Evolutionary conservation across 2,329 filamentous ascomycete genomes (phyloP), one percentile per base, ranked within the genome.

Genomic region (Penicillium sp.): DNA sequence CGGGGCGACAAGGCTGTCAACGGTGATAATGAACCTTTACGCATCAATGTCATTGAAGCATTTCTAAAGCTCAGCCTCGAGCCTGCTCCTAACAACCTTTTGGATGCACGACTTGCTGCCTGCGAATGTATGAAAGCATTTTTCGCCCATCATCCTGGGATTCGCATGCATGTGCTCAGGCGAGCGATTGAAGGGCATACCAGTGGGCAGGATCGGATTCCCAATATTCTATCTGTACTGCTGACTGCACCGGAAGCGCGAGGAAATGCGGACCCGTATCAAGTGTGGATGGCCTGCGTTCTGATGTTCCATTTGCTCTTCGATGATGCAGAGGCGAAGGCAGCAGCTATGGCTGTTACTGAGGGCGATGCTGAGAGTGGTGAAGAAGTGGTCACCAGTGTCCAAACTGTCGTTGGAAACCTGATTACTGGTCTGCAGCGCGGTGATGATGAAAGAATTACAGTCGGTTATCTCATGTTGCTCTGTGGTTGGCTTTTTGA

Each of bases 71-170:
- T 97, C 42, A 87, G 89, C 0, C 79, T 99, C 9, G 86, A 86
- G 54, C 79, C 88, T 22, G 82, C 87, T 31, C 78, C 86, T 0
- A 76, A 84, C 20, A 82, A 86, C 50, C 81, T 89, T 35, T 89
- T 96, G 63, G 88, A 96, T 72, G 80, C 93, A 37, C 87, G 94
- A 24, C 84, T 92, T 67, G 89, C 93, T 20, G 92, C 90, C 22
- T 94, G 89, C 70, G 88, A 93, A 66, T 96, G 93, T 67, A 85
- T 99, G 59, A 92, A 96, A 72, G 91, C 94, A 2, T 99, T 99
- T 73, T 91, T 97, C 66, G 86, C 84, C 66, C 86, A 88, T 44
- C 92, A 97, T 71, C 76, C 86, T 37, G 86, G 89, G 54, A 93
- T 97, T 58, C 87, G 89, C 44, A 80, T 87, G 50, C 92, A 97